These are phyloP conservation scores for Serpula lacrymans DNA, from an alignment of 768 basidiomycete species.

Conservation along the genomic window DNA sequence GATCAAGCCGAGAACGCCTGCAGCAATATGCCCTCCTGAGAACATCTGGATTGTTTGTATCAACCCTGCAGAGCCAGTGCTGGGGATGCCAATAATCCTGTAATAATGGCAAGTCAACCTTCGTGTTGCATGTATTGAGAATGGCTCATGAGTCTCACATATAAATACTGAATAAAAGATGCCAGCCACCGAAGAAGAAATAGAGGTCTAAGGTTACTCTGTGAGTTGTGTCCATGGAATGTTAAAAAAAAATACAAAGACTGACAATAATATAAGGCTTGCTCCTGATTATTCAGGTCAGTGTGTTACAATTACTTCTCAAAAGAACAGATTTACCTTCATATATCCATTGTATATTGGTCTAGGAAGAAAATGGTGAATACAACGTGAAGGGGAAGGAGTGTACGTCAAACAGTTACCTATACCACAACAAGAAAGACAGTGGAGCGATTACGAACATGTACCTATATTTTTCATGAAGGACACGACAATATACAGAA, in stretches of 20 bases:
- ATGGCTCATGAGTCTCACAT: constrained; percentile 51
- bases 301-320: constrained; percentile 19
- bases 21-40: constrained; percentile 63
- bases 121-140: constrained; percentile 15
- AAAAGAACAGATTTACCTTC: constrained; percentile 57
- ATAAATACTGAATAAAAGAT: constrained; percentile 89
- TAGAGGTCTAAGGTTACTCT: constrained; percentile 67
- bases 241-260: constrained; percentile 21
- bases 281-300: constrained; percentile 57
- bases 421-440: constrained; percentile 95
- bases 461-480: constrained; percentile 48
- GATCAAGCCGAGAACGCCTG: constrained; percentile 77
- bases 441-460: constrained; percentile 69
- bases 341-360: constrained; percentile 98
- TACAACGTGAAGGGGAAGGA: constrained; percentile 7
- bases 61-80: constrained; percentile 92
- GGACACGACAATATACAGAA: background rate
- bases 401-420: constrained; percentile 46
- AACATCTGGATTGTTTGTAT: constrained; percentile 90
- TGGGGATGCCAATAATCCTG: constrained; percentile 94
- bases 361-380: constrained; percentile 35
- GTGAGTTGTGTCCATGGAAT: too few relatives aligned
- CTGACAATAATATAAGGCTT: constrained; percentile 91
- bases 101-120: constrained; percentile 21
- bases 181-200: constrained; percentile 96